phyloP scores from a whole-genome alignment of 176 grass and related monocot genomes.

The Pontederia crassipes region DNA sequence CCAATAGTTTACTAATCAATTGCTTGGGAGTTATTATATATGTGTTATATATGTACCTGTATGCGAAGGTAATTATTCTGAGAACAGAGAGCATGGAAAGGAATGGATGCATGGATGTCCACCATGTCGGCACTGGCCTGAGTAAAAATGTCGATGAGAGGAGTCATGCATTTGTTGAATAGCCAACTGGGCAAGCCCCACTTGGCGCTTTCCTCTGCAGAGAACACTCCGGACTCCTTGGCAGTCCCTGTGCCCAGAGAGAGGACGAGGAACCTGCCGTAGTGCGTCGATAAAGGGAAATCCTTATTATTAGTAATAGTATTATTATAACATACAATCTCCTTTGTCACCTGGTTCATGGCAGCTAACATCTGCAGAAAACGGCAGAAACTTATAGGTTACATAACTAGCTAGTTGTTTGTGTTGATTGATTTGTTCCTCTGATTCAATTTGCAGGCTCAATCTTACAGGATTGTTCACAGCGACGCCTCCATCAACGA shows the following conservation, averaged over 20 bases:
- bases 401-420: no score
- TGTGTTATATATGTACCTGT: slow-evolving; percentile 26
- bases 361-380: slow-evolving; percentile 37
- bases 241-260: slow-evolving; percentile 57
- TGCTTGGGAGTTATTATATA: not conserved
- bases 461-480: slow-evolving; percentile 63
- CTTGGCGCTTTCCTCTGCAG: slow-evolving; percentile 27
- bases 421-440: no score
- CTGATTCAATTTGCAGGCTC: not conserved
- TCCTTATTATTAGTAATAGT: slow-evolving; percentile 21
- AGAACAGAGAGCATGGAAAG: slow-evolving; percentile 30
- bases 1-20: not conserved
- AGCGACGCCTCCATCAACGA: slow-evolving; percentile 50
- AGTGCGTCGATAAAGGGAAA: slow-evolving; percentile 34
- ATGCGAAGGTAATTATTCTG: slow-evolving; percentile 44
- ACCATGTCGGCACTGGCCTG: slow-evolving; percentile 61
- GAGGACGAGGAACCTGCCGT: slow-evolving; percentile 54
- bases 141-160: slow-evolving; percentile 57
- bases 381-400: not conserved
- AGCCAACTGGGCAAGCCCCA: slow-evolving; percentile 81
- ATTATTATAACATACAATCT: slow-evolving; percentile 30
- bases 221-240: slow-evolving; percentile 28
- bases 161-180: slow-evolving; percentile 27
- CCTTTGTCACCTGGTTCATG: slow-evolving; percentile 21
- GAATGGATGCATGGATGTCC: slow-evolving; percentile 44